phyloP scores from a whole-genome alignment of 257 asterid species.

The Solanum chiquidenum region DNA sequence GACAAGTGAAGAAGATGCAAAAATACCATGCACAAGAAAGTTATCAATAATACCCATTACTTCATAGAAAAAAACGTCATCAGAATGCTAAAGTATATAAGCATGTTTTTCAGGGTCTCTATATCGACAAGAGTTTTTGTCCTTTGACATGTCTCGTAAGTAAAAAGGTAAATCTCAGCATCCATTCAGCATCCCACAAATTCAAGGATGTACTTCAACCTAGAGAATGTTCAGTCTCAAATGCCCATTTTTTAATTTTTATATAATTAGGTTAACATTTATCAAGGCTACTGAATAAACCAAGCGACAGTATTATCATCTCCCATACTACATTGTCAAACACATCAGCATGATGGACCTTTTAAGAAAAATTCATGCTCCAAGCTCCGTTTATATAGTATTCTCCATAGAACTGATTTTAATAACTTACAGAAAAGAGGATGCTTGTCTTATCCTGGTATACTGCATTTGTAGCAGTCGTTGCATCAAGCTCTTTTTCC shows the following conservation, averaged over 20 bases:
- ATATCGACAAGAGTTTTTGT: not conserved
- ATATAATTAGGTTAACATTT: not conserved
- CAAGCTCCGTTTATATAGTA: not conserved
- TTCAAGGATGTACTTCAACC: not conserved
- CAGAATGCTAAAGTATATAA: not conserved
- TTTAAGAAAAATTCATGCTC: not conserved
- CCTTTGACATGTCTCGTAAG: not conserved
- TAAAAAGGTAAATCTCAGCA: not conserved
- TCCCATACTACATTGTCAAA: not conserved
- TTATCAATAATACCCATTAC: not conserved
- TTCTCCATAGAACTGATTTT: constrained; percentile 6
- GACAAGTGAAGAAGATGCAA: not conserved
- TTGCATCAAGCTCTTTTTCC: constrained; percentile 79
- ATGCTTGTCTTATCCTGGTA: constrained; percentile 97
- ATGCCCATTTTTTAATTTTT: not conserved
- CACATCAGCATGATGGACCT: not conserved
- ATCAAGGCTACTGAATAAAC: not conserved
- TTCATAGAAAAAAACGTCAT: not conserved
- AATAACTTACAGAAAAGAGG: constrained; percentile 79
- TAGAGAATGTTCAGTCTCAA: not conserved
- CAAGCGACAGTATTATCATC: not conserved
- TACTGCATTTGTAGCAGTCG: constrained; percentile 76
- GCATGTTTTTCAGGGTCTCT: not conserved
- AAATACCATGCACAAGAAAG: not conserved
- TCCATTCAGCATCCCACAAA: not conserved